These are phyloP conservation scores for Pholiota molesta DNA, from an alignment of 768 basidiomycete species.

Conservation along the genomic window DNA sequence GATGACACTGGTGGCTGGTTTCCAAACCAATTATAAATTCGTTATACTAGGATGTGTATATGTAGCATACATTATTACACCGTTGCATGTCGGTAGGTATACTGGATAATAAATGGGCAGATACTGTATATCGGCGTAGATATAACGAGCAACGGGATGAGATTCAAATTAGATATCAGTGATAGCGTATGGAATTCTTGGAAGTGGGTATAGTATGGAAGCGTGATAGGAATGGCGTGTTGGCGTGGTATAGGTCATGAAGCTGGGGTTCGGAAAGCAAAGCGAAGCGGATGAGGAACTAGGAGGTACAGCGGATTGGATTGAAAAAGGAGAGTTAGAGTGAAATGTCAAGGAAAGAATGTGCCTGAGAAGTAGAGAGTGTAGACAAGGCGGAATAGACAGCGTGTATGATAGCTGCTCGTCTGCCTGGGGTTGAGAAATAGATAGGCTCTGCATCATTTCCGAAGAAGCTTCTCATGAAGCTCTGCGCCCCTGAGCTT, in stretches of 20 bases:
- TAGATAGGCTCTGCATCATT: constrained; percentile 20
- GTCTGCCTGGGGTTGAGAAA: not conserved
- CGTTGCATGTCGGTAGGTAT: not conserved
- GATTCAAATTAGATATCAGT: not conserved
- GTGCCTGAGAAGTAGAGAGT: not conserved
- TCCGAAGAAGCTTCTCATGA: constrained; percentile 47
- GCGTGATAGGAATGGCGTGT: not conserved
- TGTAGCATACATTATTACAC: not conserved
- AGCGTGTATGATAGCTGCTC: too few species aligned
- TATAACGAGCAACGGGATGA: not conserved
- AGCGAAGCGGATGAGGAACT: too few species aligned
- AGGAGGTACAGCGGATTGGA: not conserved
- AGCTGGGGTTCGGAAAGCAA: not conserved
- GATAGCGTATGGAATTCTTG: not conserved
- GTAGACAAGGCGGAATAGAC: not conserved
- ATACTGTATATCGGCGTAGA: not conserved
- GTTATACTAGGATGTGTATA: not conserved
- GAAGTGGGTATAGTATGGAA: not conserved
- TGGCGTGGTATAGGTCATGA: not conserved
- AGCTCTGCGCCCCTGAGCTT: constrained; percentile 79
- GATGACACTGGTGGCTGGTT: too few species aligned
- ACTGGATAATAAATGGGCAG: not conserved
- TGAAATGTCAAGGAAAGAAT: not conserved
- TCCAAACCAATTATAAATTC: too few species aligned
- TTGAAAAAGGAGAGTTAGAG: not conserved